Evolutionary conservation across 257 asterid genomes (phyloP).

Genomic region (Solanum etuberosum): DNA sequence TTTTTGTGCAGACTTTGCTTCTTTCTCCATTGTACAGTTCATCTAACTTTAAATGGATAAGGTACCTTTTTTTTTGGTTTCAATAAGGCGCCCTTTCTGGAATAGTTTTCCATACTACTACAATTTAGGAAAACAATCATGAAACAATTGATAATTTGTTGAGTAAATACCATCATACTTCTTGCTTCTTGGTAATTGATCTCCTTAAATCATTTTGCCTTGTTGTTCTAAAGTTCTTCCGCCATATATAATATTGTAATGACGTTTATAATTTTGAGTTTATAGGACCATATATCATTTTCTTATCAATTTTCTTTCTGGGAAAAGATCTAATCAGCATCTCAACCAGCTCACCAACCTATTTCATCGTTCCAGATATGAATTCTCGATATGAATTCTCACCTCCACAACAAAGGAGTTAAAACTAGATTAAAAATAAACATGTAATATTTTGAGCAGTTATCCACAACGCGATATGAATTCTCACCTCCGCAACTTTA

Average conservation of each 20-base stretch:
- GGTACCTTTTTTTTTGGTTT: not conserved
- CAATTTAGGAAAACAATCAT: not conserved
- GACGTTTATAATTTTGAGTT: not conserved
- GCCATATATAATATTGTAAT: not conserved
- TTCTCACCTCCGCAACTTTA: constrained; percentile 74
- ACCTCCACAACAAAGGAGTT: not conserved
- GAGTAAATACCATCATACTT: not conserved
- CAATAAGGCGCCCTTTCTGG: not conserved
- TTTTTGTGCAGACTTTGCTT: not conserved
- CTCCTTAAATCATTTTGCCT: not conserved
- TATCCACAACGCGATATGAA: not conserved
- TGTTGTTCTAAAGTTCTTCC: not conserved
- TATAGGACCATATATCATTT: not conserved
- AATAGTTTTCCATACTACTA: not conserved
- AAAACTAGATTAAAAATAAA: not conserved
- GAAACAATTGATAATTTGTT: not conserved
- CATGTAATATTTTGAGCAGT: not conserved
- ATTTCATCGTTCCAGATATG: too few relatives aligned
- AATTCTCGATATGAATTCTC: too few relatives aligned
- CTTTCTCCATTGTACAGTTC: not conserved
- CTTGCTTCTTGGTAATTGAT: not conserved
- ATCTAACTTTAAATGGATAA: not conserved
- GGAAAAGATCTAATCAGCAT: not conserved
- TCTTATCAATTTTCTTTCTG: not conserved
- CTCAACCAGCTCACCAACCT: not conserved